phyloP scores from a whole-genome alignment of 306 rosid genomes.

The Cercis canadensis region DNA sequence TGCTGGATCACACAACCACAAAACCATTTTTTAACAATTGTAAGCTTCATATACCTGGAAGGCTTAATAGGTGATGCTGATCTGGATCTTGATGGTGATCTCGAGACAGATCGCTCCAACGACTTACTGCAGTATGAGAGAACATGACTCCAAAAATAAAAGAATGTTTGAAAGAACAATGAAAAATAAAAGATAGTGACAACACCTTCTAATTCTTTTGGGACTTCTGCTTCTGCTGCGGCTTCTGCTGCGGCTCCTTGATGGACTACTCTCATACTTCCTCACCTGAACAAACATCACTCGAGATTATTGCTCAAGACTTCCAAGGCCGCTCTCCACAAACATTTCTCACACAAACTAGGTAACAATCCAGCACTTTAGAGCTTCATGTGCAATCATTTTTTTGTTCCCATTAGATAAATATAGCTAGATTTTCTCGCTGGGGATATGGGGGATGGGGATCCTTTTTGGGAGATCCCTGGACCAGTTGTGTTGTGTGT shows the following conservation, averaged over 20 bases:
- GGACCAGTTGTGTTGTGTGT: too few relatives aligned
- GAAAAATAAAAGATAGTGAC: not conserved
- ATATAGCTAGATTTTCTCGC: too few relatives aligned
- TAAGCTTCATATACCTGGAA: conserved; percentile 60
- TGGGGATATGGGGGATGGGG: too few relatives aligned
- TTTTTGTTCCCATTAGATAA: not conserved
- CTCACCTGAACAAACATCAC: conserved; percentile 67
- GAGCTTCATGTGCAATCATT: not conserved
- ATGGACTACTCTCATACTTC: conserved; percentile 72
- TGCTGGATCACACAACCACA: not conserved
- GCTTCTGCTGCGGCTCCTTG: conserved; percentile 89
- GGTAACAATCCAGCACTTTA: not conserved
- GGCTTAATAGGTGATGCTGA: conserved; percentile 86
- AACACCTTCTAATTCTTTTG: conserved; percentile 71
- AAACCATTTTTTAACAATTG: not conserved
- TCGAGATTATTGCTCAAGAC: not conserved
- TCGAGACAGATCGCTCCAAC: conserved; percentile 77
- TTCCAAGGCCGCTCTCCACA: not conserved
- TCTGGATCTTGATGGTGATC: conserved; percentile 84
- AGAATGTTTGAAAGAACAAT: not conserved
- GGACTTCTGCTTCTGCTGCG: conserved; percentile 76
- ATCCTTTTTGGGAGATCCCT: too few relatives aligned
- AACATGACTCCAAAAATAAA: not conserved
- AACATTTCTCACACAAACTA: conserved; percentile 20
- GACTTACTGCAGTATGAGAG: conserved; percentile 63